Percentiles rank a stretch among this genome's conserved stretches.
Evolutionary conservation across 495 filamentous ascomycete genomes (phyloP).

Genomic region (Aspergillus sclerotioniger): DNA sequence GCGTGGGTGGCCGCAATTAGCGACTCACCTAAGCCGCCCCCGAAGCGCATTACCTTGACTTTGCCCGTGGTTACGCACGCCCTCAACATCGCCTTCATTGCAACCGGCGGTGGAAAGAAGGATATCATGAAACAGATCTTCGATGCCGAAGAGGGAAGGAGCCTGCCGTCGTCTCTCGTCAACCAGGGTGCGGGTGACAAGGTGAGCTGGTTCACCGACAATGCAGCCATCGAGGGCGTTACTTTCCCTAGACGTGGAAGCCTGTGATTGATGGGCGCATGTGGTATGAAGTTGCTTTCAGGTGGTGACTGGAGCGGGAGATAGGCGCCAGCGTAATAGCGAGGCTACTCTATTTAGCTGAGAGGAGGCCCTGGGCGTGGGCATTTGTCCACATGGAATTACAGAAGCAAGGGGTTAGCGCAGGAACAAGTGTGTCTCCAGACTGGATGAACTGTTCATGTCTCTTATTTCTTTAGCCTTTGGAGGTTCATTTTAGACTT

Average conservation of each 20-base stretch:
- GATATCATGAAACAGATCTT: constrained; percentile 91
- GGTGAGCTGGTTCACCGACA: constrained; percentile 93
- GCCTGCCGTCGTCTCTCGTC: constrained; percentile 80
- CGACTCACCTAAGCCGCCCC: constrained; percentile 92
- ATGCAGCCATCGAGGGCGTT: constrained; percentile 77
- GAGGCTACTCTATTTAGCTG: neutral
- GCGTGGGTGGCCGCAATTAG: constrained; percentile 90
- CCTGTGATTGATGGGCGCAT: constrained; percentile 33
- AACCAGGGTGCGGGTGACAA: constrained; percentile 79
- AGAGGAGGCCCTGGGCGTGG: neutral
- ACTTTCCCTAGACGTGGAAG: constrained; percentile 69
- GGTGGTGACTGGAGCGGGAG: neutral
- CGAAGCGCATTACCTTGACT: constrained; percentile 85
- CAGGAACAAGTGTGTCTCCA: neutral
- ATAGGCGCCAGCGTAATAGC: neutral
- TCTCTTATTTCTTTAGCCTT: neutral
- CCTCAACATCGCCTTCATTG: constrained; percentile 82
- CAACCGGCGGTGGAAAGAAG: constrained; percentile 85
- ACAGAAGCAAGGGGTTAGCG: neutral
- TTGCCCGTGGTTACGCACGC: constrained; percentile 85
- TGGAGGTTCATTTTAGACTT: neutral
- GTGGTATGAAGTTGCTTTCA: neutral
- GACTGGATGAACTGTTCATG: constrained; percentile 9
- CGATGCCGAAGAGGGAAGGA: constrained; percentile 68
- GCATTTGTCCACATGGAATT: neutral